A percentile compares a stretch with the other conserved stretches of the same genome.
These are phyloP conservation scores for Porcisia hertigi DNA, from an alignment of 208 protist species.

Conservation along the genomic window DNA sequence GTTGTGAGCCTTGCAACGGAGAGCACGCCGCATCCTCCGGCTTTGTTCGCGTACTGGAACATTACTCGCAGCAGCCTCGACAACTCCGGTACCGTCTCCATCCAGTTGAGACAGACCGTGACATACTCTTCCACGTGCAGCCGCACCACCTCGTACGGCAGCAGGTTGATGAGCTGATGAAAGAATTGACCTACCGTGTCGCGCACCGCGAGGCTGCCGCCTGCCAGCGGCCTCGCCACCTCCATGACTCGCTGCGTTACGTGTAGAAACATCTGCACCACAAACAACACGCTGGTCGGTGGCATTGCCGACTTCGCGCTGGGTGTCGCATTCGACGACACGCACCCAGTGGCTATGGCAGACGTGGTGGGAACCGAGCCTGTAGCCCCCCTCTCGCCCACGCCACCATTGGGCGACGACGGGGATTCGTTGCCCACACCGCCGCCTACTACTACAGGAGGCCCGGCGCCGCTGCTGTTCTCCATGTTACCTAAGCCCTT, in stretches of 20 bases:
- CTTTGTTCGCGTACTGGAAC: conserved; percentile 65
- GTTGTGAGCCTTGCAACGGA: conserved; percentile 44
- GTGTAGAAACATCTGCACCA: conserved; percentile 39
- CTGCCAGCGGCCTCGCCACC: conserved; percentile 31
- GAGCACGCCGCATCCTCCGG: conserved; percentile 28
- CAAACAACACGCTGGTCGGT: conserved; percentile 13
- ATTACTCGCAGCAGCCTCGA: conserved; percentile 66
- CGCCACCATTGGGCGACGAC: conserved; percentile 3
- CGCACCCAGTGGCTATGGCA: background rate
- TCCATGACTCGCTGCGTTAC: conserved; percentile 49
- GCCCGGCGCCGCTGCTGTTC: background rate
- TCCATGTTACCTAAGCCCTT: conserved; percentile 35
- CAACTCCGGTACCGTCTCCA: conserved; percentile 63
- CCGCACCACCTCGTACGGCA: conserved; percentile 55
- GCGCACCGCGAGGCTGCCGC: conserved; percentile 40
- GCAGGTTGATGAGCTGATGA: conserved; percentile 63
- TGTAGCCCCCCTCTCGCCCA: background rate
- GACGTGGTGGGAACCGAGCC: conserved; percentile 12
- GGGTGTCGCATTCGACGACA: background rate
- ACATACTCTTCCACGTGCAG: conserved; percentile 51
- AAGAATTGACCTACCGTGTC: conserved; percentile 60
- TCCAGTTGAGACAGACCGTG: conserved; percentile 46
- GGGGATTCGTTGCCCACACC: background rate
- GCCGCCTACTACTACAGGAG: background rate
- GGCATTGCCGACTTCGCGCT: background rate